Percentiles rank a stretch among this genome's conserved stretches.
These are phyloP conservation scores for Mycocentrospora acerina DNA, from an alignment of 2,329 filamentous ascomycete species.

Conservation along the genomic window DNA sequence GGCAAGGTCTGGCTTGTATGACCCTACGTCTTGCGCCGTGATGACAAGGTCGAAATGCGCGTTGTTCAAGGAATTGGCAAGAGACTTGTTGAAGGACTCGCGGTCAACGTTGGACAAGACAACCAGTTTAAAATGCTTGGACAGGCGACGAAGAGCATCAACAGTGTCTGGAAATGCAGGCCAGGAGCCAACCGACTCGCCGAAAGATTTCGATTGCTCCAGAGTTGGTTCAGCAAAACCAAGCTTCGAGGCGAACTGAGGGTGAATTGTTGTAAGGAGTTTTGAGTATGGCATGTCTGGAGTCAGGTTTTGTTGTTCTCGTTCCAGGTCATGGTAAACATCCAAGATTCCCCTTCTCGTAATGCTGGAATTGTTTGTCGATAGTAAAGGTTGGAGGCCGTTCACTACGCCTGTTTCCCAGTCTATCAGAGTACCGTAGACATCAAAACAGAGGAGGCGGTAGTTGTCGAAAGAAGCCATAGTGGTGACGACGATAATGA, in stretches of 20 bases:
- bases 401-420: slow-evolving; percentile 68
- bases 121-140: slow-evolving; percentile 58
- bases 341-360: slow-evolving; percentile 35
- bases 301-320: slow-evolving; percentile 53
- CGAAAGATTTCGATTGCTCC: slow-evolving; percentile 53
- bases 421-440: slow-evolving; percentile 78
- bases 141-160: slow-evolving; percentile 53
- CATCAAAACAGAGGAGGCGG: slow-evolving; percentile 77
- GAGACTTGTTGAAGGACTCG: slow-evolving; percentile 53
- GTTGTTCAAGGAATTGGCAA: slow-evolving; percentile 39
- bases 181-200: slow-evolving; percentile 56
- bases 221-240: slow-evolving; percentile 41
- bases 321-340: slow-evolving; percentile 51
- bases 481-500: too few relatives aligned
- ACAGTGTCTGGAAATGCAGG: slow-evolving; percentile 60
- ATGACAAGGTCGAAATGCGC: slow-evolving; percentile 62
- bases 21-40: slow-evolving; percentile 70
- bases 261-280: slow-evolving; percentile 56
- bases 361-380: slow-evolving; percentile 21
- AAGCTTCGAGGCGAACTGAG: slow-evolving; percentile 50
- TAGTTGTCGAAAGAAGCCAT: too few relatives aligned
- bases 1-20: slow-evolving; percentile 65
- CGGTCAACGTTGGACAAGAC: slow-evolving; percentile 63
- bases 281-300: slow-evolving; percentile 62
- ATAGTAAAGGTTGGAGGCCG: slow-evolving; percentile 55